These are phyloP conservation scores for Neofusicoccum umdonicola DNA, from an alignment of 2,329 filamentous ascomycete genomes.

Conservation along the genomic window DNA sequence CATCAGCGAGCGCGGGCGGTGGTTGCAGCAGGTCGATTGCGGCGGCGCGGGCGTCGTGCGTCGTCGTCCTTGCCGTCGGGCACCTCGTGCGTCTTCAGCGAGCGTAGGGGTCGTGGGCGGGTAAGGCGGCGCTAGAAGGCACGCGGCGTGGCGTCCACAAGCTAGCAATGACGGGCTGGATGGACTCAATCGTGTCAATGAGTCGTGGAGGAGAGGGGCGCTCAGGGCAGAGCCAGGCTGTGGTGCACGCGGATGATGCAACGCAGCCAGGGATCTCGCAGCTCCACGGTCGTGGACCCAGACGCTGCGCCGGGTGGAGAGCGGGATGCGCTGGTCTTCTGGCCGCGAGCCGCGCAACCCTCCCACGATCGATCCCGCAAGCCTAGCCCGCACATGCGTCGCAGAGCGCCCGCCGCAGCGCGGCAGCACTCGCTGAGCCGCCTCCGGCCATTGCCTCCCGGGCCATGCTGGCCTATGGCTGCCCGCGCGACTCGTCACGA, in stretches of 20 bases:
- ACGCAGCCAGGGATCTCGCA: background rate
- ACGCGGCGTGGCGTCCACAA: background rate
- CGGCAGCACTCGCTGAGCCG: background rate
- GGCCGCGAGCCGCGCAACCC: slow-evolving; percentile 4
- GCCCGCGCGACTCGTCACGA: background rate
- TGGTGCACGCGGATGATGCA: slow-evolving; percentile 13
- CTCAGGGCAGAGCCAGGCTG: slow-evolving; percentile 7
- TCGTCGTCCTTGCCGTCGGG: background rate
- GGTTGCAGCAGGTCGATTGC: background rate
- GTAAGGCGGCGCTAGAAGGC: background rate
- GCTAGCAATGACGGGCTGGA: background rate
- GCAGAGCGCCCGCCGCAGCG: background rate
- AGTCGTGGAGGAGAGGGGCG: slow-evolving; percentile 4
- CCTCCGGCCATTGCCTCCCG: background rate
- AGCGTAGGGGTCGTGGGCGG: background rate
- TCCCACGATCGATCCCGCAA: background rate
- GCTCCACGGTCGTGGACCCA: background rate
- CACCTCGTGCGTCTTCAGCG: background rate
- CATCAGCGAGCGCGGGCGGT: background rate
- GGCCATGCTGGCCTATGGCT: background rate
- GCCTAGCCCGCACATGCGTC: background rate
- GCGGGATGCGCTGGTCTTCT: slow-evolving; percentile 10
- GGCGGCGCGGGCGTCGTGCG: background rate
- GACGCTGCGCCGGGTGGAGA: background rate
- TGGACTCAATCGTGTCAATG: background rate